Conservation (phyloP, 495 filamentous ascomycete genomes). For the Chaetomium cochliodes region DNA sequence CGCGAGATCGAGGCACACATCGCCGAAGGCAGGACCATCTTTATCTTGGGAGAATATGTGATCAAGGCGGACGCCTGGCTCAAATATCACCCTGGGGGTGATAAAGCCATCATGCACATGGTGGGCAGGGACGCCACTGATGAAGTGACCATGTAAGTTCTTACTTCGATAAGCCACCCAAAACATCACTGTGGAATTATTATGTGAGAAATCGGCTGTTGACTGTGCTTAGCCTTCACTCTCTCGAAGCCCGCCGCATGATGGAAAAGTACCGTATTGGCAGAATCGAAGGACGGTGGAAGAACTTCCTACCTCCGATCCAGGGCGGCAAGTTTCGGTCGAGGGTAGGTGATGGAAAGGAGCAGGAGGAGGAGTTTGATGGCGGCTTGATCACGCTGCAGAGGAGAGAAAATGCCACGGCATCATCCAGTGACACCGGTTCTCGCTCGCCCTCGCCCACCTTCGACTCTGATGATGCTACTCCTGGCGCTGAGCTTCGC, state of each 20-base stretch:
- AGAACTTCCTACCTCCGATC: constrained; percentile 87
- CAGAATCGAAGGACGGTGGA: constrained; percentile 75
- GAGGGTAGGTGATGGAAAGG: constrained; percentile 28
- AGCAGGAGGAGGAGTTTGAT: constrained; percentile 43
- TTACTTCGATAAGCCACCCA: not conserved
- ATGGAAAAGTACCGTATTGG: constrained; percentile 88
- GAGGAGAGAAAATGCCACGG: constrained; percentile 8
- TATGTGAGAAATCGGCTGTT: not conserved
- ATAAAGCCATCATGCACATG: constrained; percentile 92
- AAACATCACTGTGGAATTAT: not conserved
- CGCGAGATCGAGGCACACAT: constrained; percentile 84
- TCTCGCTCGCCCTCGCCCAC: constrained; percentile 61
- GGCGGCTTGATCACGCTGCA: constrained; percentile 42
- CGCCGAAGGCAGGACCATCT: constrained; percentile 75
- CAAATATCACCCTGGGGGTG: constrained; percentile 86
- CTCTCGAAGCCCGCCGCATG: constrained; percentile 66
- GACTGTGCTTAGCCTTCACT: constrained; percentile 66
- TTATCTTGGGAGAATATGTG: constrained; percentile 78
- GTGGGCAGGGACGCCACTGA: constrained; percentile 95
- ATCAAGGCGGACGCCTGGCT: constrained; percentile 87
- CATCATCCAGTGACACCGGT: constrained; percentile 44
- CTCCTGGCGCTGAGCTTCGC: constrained; percentile 27
- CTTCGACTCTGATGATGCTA: constrained; percentile 55
- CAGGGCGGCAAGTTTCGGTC: constrained; percentile 83
- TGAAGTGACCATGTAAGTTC: constrained; percentile 83